phyloP scores from a whole-genome alignment of 495 filamentous ascomycete genomes.

The Lophiotrema nucula region DNA sequence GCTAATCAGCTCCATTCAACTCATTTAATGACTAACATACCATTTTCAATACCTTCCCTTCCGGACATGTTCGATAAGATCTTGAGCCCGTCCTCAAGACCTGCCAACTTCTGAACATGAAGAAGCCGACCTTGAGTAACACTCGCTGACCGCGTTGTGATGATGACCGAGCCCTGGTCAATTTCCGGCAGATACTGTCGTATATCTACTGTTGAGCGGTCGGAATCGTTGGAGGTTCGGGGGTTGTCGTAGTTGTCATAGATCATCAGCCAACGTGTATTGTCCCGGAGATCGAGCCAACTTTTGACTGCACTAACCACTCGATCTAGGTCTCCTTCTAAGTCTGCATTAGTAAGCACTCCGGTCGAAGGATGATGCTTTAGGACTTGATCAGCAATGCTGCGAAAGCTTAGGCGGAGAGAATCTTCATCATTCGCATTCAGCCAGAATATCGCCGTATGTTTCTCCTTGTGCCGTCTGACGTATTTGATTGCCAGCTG shows the following conservation, averaged over 20 bases:
- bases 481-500: constrained; percentile 11
- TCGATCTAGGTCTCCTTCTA: no score
- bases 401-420: constrained; percentile 38
- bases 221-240: no score
- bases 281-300: constrained; percentile 38
- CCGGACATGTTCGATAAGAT: no score
- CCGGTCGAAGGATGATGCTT: no score
- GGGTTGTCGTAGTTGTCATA: constrained; percentile 36
- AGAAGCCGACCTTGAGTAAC: no score
- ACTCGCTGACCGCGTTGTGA: no score
- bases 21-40: constrained; percentile 17
- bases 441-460: constrained; percentile 13
- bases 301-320: constrained; percentile 36
- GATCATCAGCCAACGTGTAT: constrained; percentile 39
- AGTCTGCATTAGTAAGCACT: no score
- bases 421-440: constrained; percentile 33
- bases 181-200: constrained; percentile 37
- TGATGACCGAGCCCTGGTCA: constrained; percentile 42
- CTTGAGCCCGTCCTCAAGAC: no score
- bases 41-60: no score
- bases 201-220: constrained; percentile 41
- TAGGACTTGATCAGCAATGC: constrained; percentile 34
- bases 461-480: neutral
- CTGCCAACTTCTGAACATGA: no score
- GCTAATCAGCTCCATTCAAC: neutral